These are phyloP conservation scores for Tulasnella calospora DNA, from an alignment of 768 basidiomycete genomes.

Conservation along the genomic window DNA sequence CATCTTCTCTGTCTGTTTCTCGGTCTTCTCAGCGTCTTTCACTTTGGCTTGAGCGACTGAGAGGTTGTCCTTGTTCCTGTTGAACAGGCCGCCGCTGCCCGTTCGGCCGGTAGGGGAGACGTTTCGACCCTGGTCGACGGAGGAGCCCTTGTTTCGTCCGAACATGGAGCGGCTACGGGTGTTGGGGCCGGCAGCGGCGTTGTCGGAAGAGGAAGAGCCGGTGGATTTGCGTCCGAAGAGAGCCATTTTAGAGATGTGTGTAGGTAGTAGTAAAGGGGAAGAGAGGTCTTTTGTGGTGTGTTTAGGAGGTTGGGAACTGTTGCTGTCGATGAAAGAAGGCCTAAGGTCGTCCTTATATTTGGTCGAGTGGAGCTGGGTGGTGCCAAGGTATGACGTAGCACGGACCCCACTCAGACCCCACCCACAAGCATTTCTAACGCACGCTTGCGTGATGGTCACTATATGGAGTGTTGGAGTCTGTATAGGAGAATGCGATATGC, in stretches of 20 bases:
- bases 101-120: background rate
- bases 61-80: background rate
- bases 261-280: background rate
- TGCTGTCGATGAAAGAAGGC: background rate
- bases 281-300: background rate
- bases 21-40: background rate
- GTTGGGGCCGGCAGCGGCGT: background rate
- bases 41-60: background rate
- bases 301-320: background rate
- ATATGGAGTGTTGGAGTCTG: background rate
- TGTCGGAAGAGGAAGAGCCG: background rate
- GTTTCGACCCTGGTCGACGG: slow-evolving; percentile 24
- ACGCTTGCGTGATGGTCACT: background rate
- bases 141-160: slow-evolving; percentile 27
- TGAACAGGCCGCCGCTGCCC: background rate
- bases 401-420: background rate
- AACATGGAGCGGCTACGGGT: slow-evolving; percentile 19
- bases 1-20: background rate
- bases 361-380: background rate
- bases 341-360: background rate
- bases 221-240: background rate
- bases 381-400: background rate
- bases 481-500: no score
- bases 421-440: background rate
- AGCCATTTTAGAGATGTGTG: background rate